phyloP scores from a whole-genome alignment of 2,329 filamentous ascomycete genomes.

The Paecilomyces sp. region DNA sequence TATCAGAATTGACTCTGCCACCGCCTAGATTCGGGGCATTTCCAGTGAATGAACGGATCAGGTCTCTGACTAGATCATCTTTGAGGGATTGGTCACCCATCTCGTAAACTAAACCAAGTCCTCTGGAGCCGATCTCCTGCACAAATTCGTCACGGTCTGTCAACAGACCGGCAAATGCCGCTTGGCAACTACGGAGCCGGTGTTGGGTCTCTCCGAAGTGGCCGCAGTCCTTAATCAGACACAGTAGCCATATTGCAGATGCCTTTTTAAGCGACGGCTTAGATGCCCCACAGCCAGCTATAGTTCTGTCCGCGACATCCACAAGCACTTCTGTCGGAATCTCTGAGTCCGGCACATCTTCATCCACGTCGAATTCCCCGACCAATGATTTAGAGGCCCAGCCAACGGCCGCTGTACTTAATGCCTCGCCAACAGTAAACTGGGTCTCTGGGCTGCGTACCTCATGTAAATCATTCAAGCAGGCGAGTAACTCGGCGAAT shows the following conservation, averaged over 20 bases:
- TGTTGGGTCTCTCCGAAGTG: slow-evolving; percentile 67
- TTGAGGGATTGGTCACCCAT: slow-evolving; percentile 76
- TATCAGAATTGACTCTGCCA: slow-evolving; percentile 79
- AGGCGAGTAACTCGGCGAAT: slow-evolving; percentile 51
- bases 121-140: slow-evolving; percentile 88
- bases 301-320: slow-evolving; percentile 61
- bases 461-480: slow-evolving; percentile 71
- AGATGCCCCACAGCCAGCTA: slow-evolving; percentile 70
- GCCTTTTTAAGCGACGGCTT: slow-evolving; percentile 88
- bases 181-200: slow-evolving; percentile 70
- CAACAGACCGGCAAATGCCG: slow-evolving; percentile 79
- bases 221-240: slow-evolving; percentile 82
- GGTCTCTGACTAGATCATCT: slow-evolving; percentile 74
- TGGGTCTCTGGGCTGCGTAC: slow-evolving; percentile 80
- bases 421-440: slow-evolving; percentile 82
- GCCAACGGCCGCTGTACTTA: slow-evolving; percentile 67
- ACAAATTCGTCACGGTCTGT: slow-evolving; percentile 87
- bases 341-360: slow-evolving; percentile 33
- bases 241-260: slow-evolving; percentile 91
- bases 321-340: slow-evolving; percentile 38
- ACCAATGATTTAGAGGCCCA: slow-evolving; percentile 79
- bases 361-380: slow-evolving; percentile 68
- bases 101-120: slow-evolving; percentile 88
- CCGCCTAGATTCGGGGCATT: slow-evolving; percentile 52
- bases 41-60: slow-evolving; percentile 83